These are phyloP conservation scores for Dendrocalamus latiflorus DNA, from an alignment of 202 grass and related monocot species.

Conservation along the genomic window DNA sequence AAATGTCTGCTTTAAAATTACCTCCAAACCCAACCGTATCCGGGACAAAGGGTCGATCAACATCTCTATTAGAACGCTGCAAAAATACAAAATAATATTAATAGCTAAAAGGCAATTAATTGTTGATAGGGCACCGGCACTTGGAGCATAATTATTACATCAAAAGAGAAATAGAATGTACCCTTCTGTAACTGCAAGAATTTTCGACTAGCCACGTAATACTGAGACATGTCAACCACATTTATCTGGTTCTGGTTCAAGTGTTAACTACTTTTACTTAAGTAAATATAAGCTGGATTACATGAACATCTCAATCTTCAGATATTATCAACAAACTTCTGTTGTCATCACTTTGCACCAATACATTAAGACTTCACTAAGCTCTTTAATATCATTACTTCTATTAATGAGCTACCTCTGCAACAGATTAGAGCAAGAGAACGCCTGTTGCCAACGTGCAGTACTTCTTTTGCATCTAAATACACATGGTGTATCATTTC, in stretches of 20 bases:
- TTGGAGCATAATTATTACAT: background rate
- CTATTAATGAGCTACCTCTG: background rate
- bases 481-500: background rate
- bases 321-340: background rate
- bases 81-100: background rate
- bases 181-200: background rate
- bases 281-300: background rate
- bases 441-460: background rate
- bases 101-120: background rate
- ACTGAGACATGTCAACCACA: background rate
- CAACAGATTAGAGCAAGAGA: background rate
- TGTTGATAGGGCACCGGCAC: background rate
- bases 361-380: background rate
- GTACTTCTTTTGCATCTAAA: background rate
- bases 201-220: background rate
- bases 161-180: background rate
- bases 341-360: background rate
- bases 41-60: conserved; percentile 57
- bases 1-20: conserved; percentile 34
- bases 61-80: conserved; percentile 84
- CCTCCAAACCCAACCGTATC: conserved; percentile 79
- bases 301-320: background rate
- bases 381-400: conserved; percentile 11
- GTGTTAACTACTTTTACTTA: background rate
- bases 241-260: background rate